Evolutionary conservation across 1,284 basidiomycete species (phyloP), one percentile per base, ranked within the genome.

Genomic region (Leucoagaricus sp.): DNA sequence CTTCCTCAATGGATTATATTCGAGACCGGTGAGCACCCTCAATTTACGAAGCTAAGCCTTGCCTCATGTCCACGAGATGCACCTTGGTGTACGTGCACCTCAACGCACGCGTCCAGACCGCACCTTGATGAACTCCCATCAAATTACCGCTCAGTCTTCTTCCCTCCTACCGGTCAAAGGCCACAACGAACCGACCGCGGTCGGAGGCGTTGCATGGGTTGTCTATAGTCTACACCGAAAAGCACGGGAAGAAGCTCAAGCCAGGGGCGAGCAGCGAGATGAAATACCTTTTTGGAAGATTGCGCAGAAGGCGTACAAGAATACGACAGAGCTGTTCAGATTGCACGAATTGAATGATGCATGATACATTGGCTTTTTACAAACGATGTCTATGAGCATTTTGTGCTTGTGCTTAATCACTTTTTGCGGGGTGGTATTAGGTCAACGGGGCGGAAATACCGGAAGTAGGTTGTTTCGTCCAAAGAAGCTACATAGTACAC

Each of bases 51-150:
- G 3, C 8, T 13, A 21, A 26, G 28, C 44, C 38, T 19, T 29
- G n/a, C 25, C 25, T 26, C 29, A 26, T 21, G 13, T 13, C 21
- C 33, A 15, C 31, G 57, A 91, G 91, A 93, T 70, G 84, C 89
- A 0, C 91, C 91, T 2, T 95, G 93, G 91, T 95, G 93, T 67
- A 82, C 87, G 2, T 80, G 91, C 70, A 89, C 89, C 4, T 78
- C 85, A 1, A 86, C 87, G 0, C 91, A 94, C 59, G 90, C 91
- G 2, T 93, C 91, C 0, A 78, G 82, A 58, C 53, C 69, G 5
- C 76, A 85, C 64, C 70, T 94, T 2, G 75, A 81, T 8, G 72
- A 73, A 7, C 74, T 92, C 31, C 81, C 86, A 0, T 61, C 74
- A 0, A 63, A 73, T 15, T 72, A 89, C 21, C 75, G 74, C 26